These are phyloP conservation scores for Pseudogymnoascus sp. DNA, from an alignment of 2,329 filamentous ascomycete species.

Conservation along the genomic window DNA sequence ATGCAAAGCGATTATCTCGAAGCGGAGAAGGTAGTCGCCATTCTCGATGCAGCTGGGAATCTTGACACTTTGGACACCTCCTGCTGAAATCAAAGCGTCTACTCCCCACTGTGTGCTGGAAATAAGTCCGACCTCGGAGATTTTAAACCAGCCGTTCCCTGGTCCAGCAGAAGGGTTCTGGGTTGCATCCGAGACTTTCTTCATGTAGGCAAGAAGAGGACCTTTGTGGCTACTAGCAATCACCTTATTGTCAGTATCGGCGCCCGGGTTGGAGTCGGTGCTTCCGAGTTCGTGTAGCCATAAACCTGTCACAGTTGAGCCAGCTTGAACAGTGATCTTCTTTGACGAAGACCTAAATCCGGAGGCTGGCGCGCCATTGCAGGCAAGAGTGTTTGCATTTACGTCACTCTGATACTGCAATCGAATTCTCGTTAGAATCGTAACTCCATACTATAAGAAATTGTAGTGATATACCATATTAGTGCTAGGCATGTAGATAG, in stretches of 20 bases:
- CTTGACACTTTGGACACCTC: slow-evolving; percentile 33
- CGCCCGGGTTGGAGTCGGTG: not conserved
- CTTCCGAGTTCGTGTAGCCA: slow-evolving; percentile 2
- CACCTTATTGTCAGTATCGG: not conserved
- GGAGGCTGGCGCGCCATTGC: not conserved
- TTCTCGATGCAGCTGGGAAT: slow-evolving; percentile 44
- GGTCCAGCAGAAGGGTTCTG: slow-evolving; percentile 21
- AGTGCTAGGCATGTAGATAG: not conserved
- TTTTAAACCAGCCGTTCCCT: slow-evolving; percentile 35
- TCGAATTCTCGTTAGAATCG: not conserved
- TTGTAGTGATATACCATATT: not conserved
- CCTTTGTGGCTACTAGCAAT: slow-evolving; percentile 41
- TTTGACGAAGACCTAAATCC: not conserved
- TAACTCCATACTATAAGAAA: not conserved
- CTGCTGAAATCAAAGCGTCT: slow-evolving; percentile 12
- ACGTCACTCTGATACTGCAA: not conserved
- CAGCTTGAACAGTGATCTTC: slow-evolving; percentile 1
- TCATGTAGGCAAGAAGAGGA: slow-evolving; percentile 36
- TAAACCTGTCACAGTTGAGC: not conserved
- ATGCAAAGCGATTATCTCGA: slow-evolving; percentile 38
- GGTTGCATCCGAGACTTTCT: slow-evolving; percentile 36
- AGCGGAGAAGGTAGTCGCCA: slow-evolving; percentile 47
- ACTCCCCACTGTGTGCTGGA: slow-evolving; percentile 20
- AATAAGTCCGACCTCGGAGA: slow-evolving; percentile 30
- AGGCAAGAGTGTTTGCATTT: not conserved